Percentiles rank a stretch among this genome's conserved stretches.
Conservation (phyloP, 164 flowering plant genomes). For the Chimonanthus salicifolius region DNA sequence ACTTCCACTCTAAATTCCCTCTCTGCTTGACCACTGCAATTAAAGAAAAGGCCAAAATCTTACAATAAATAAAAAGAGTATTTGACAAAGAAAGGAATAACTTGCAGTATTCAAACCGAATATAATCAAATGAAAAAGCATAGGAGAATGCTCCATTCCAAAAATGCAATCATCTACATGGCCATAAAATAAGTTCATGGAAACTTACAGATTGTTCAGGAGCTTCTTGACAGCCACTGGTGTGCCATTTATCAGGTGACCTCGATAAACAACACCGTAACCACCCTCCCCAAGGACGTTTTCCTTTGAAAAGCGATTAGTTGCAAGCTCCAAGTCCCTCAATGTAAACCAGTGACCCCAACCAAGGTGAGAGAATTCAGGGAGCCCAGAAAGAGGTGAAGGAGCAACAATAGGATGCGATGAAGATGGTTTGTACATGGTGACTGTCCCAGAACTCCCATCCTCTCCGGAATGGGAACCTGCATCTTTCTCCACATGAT, state of each 20-base stretch:
- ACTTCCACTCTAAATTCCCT: conserved; percentile 91
- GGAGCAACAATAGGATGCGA: conserved; percentile 45
- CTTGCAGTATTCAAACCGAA: neutral
- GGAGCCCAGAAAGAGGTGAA: conserved; percentile 71
- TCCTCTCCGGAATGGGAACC: conserved; percentile 53
- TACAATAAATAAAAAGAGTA: neutral
- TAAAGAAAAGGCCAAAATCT: conserved; percentile 8
- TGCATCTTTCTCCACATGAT: conserved; percentile 50
- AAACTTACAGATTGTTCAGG: conserved; percentile 75
- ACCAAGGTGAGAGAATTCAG: conserved; percentile 85
- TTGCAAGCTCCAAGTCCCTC: conserved; percentile 77
- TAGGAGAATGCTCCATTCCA: neutral
- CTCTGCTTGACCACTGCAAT: conserved; percentile 85
- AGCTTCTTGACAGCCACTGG: conserved; percentile 87
- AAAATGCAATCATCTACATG: neutral
- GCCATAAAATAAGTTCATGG: neutral
- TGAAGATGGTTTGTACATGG: conserved; percentile 31
- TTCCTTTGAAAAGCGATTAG: conserved; percentile 66
- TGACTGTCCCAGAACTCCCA: conserved; percentile 27
- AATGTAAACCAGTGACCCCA: conserved; percentile 98
- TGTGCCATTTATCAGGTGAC: conserved; percentile 66
- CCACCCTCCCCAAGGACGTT: conserved; percentile 88
- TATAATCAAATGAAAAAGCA: neutral
- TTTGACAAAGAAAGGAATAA: neutral
- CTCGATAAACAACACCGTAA: conserved; percentile 82